Conservation (phyloP, 1,139 yeast genomes). For the Ogataea hybrid region DNA sequence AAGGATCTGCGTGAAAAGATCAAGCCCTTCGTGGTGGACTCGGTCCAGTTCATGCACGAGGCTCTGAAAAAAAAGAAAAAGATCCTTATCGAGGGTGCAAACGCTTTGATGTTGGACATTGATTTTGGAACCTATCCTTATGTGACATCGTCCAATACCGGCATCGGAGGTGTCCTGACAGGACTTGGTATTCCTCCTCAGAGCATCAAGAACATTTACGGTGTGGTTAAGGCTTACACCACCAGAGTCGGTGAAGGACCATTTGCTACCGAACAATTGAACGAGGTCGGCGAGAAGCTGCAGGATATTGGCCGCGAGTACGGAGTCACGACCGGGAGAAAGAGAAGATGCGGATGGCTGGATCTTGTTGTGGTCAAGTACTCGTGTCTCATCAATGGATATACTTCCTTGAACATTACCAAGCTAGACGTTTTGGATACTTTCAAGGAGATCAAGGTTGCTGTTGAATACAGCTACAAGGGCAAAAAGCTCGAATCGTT, state of each 20-base stretch:
- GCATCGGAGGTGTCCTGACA: constrained; percentile 97
- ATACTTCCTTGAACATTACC: constrained; percentile 90
- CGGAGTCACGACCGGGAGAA: constrained; percentile 99
- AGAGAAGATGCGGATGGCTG: constrained; percentile 99
- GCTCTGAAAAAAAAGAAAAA: constrained; percentile 78
- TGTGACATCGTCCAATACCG: constrained; percentile 93
- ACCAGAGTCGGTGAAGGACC: constrained; percentile 99
- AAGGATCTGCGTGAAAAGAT: constrained; percentile 70
- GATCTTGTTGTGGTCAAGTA: constrained; percentile 93
- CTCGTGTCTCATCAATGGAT: constrained; percentile 89
- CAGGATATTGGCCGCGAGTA: constrained; percentile 92
- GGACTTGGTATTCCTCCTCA: constrained; percentile 96
- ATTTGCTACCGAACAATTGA: constrained; percentile 96
- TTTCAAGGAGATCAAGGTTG: constrained; percentile 84
- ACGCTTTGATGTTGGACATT: constrained; percentile 95
- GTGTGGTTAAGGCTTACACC: constrained; percentile 98
- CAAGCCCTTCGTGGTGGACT: constrained; percentile 91
- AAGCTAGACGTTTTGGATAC: constrained; percentile 92
- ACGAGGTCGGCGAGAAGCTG: constrained; percentile 79
- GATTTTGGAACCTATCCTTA: constrained; percentile 99
- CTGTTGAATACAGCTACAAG: constrained; percentile 72
- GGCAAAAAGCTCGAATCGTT: constrained; percentile 74
- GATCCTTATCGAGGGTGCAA: constrained; percentile 96
- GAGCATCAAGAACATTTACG: constrained; percentile 74
- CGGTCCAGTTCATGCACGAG: constrained; percentile 84